Base-by-base conservation (phyloP, 2,329 filamentous ascomycete genomes). In the Mycocentrospora acerina region DNA sequence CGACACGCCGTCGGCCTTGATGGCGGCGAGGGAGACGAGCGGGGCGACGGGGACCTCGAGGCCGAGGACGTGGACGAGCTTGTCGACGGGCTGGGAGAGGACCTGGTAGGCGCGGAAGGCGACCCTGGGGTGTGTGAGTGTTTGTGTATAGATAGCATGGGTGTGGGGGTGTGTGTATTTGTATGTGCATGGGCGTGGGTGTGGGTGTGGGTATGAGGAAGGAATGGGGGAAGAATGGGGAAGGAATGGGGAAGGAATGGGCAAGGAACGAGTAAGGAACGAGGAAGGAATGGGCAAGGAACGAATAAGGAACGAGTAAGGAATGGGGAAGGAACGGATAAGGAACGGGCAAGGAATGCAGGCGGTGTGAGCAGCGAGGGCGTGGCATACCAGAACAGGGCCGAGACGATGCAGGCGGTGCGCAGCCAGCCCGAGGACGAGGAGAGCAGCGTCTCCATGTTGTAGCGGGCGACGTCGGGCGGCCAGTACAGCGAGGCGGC, bases 41-140 rank as follows among this genome's bases (percentile, higher is more conserved):
- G 93, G 93, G 16, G 88, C 79, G 47, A 90, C 85, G 45, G 93
- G 93, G 35, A 98, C 91, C 62, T 98, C 93, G 64, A 97, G 84
- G 43, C 91, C 90, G 32, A 98, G 82, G 33, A 96, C 88, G 55
- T 84, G 84, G 57, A 97, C 90, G 32, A 98, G 81, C 49, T 95
- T 84, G 40, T 91, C 88, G 40, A 95, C 89, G 16, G 91, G 90
- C 57, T 91, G 95, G 70, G 88, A 85, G 37, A 96, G 77, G 25
- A 94, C 93, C 64, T 90, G 87, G 72, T 86, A 89, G 46, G 89
- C 88, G 62, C 93, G 85, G 66, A 88, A 86, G 43, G 90, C 76
- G 45, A 95, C 79, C 89, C 88, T 93, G 24, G 15, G 30, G 3
- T 16, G 12, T n/a, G 34, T 30, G 16, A 31, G 24, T 19, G 28